Conservation (phyloP, 352 stramenopile genomes). For the Globisporangium spinosum region DNA sequence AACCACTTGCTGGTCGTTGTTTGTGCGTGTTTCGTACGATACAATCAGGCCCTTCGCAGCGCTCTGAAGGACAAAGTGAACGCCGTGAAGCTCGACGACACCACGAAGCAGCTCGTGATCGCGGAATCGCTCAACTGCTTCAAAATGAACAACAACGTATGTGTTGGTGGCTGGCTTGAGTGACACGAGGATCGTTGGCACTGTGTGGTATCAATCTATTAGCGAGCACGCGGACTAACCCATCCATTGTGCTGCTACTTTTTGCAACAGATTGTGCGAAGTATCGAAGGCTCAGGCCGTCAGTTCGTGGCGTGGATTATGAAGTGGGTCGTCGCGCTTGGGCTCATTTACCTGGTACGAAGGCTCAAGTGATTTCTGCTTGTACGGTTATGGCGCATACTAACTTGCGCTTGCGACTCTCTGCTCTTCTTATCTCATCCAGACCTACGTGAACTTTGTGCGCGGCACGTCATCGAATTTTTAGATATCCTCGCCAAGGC, state of each 20-base stretch:
- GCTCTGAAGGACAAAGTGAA: conserved; percentile 67
- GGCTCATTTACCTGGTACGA: conserved; percentile 45
- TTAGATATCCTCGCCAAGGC: neutral
- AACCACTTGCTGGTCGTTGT: neutral
- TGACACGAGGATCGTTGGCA: too few relatives aligned
- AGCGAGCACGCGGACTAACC: too few relatives aligned
- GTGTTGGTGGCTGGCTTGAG: neutral
- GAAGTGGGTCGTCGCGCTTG: conserved; percentile 59
- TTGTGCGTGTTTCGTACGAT: neutral
- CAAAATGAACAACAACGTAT: conserved; percentile 70
- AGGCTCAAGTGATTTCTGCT: neutral
- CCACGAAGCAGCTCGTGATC: conserved; percentile 46
- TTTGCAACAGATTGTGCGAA: conserved; percentile 46
- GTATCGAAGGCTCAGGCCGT: conserved; percentile 46
- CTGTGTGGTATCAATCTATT: too few relatives aligned
- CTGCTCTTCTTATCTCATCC: neutral
- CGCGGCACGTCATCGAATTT: conserved; percentile 9
- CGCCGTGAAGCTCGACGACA: conserved; percentile 32
- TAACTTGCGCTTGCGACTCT: neutral
- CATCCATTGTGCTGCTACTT: neutral
- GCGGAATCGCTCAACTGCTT: conserved; percentile 52
- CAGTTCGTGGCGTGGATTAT: conserved; percentile 47
- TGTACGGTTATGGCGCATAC: neutral
- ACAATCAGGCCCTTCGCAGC: conserved; percentile 35
- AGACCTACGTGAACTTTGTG: conserved; percentile 20